Base-by-base conservation (phyloP, 495 filamentous ascomycete genomes). In the Sporormia fimetaria region DNA sequence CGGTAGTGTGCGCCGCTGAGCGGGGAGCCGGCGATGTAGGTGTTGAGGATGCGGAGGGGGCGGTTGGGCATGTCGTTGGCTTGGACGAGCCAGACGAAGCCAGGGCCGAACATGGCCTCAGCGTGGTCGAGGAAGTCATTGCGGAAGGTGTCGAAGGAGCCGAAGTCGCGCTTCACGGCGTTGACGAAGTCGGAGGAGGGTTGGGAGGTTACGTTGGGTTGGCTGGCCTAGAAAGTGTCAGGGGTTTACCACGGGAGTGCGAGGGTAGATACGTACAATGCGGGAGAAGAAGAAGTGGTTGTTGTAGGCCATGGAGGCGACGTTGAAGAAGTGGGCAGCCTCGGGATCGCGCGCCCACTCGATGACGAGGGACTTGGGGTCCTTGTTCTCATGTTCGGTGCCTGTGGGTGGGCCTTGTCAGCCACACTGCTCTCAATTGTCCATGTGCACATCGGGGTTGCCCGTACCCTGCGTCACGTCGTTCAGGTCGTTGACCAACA, bases 281-380 rank as follows among this genome's bases (percentile, higher is more conserved):
- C 69, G 63, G 50, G 69, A 65, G 73, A 96, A 96, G 77, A 94
- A 96, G 64, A 90, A 82, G 62, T 90, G 76, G 69, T 95, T 95
- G 74, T 96, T 95, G 67, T 83, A 78, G 40, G 86, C 83, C 80
- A 93, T 93, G 47, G 80, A 87, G 57, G 90, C 90, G 56, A 88
- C 75, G 70, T 98, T 98, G 74, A 98, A 98, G 47, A 80, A 65
- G 43, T 74, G 64, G 28, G 92, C 90, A 46, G 70, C 65, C 39
- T 73, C 67, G 22, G 87, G 75, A 45, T 88, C 74, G 54, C 85
- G 81, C 34, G 90, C 83, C 51, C 78, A 80, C 45, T 71, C 67
- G 57, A 92, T 65, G 54, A 85, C 56, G 60, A 94, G 75, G 23
- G 76, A 65, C 65, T 83, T 74, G 21, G 74, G 59, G 43, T 66